Evolutionary conservation across 2,329 filamentous ascomycete species (phyloP).

Genomic region (Talaromyces sp.): DNA sequence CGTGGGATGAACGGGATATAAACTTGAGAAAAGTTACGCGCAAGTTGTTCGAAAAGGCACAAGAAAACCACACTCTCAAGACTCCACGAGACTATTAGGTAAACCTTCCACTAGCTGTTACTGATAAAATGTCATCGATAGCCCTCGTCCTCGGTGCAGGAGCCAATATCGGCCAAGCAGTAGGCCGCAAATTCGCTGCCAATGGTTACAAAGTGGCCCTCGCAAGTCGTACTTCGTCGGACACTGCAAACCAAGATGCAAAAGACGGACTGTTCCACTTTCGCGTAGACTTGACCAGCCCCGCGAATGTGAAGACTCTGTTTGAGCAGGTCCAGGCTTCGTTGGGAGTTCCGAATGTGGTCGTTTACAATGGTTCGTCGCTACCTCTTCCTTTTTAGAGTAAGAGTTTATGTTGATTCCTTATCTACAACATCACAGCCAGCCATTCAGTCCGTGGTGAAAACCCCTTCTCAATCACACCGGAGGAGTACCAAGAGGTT

Average conservation of each 20-base stretch:
- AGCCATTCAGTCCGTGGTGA: background rate
- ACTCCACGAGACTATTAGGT: no score
- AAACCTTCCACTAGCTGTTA: no score
- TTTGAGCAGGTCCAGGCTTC: constrained; percentile 40
- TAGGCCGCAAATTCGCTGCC: constrained; percentile 37
- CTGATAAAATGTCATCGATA: background rate
- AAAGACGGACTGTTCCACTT: constrained; percentile 31
- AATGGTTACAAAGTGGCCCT: constrained; percentile 46
- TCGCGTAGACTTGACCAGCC: constrained; percentile 35
- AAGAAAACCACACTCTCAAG: no score
- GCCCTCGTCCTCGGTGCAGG: constrained; percentile 45
- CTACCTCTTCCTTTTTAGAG: no score
- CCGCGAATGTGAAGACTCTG: constrained; percentile 31
- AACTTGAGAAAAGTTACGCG: background rate
- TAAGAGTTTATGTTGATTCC: no score
- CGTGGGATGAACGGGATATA: background rate
- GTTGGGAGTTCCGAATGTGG: constrained; percentile 41
- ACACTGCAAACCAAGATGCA: constrained; percentile 27
- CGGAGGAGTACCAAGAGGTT: background rate
- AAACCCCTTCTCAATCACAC: background rate
- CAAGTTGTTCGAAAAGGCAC: no score
- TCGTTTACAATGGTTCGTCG: constrained; percentile 24
- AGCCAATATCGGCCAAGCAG: constrained; percentile 38
- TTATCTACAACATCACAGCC: background rate
- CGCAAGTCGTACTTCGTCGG: constrained; percentile 32